phyloP scores from a whole-genome alignment of 192 early-diverging fungal species.

The Chytriomyces sp. region DNA sequence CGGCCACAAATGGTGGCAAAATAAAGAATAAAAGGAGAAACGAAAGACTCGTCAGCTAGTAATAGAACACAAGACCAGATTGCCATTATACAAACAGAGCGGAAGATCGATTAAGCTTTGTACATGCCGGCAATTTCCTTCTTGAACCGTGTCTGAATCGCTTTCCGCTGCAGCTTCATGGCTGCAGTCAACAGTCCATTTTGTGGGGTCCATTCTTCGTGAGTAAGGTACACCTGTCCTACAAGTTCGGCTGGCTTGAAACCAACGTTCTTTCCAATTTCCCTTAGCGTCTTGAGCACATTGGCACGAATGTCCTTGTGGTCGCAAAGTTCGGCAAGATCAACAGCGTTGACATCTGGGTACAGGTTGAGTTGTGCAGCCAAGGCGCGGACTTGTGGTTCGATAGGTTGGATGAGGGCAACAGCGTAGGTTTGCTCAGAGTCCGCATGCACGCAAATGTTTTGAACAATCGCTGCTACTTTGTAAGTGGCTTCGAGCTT shows the following conservation, averaged over 20 bases:
- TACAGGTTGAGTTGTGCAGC: conserved; percentile 45
- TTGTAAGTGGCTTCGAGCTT: conserved; percentile 92
- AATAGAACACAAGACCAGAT: conserved; percentile 1
- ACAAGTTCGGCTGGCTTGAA: conserved; percentile 70
- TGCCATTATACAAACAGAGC: neutral
- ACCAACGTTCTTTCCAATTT: conserved; percentile 70
- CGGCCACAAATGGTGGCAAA: neutral
- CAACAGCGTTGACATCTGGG: conserved; percentile 26
- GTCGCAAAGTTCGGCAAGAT: conserved; percentile 60
- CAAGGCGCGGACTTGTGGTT: conserved; percentile 65
- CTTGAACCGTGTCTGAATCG: conserved; percentile 72
- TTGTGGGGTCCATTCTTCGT: conserved; percentile 90
- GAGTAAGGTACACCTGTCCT: conserved; percentile 64
- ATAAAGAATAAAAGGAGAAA: neutral
- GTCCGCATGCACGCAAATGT: conserved; percentile 69
- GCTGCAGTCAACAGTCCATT: conserved; percentile 88
- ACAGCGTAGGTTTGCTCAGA: conserved; percentile 73
- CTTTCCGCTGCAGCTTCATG: conserved; percentile 89
- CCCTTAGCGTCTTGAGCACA: conserved; percentile 62
- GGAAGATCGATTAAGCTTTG: neutral
- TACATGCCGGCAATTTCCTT: conserved; percentile 65
- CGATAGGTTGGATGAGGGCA: conserved; percentile 74
- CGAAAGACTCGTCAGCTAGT: neutral
- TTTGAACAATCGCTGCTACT: conserved; percentile 70
- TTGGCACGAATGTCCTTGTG: conserved; percentile 39